Percentiles rank a stretch among this genome's conserved stretches.
Evolutionary conservation across 176 grass and related monocot genomes (phyloP).

Genomic region (Miscanthus lutarioriparius): DNA sequence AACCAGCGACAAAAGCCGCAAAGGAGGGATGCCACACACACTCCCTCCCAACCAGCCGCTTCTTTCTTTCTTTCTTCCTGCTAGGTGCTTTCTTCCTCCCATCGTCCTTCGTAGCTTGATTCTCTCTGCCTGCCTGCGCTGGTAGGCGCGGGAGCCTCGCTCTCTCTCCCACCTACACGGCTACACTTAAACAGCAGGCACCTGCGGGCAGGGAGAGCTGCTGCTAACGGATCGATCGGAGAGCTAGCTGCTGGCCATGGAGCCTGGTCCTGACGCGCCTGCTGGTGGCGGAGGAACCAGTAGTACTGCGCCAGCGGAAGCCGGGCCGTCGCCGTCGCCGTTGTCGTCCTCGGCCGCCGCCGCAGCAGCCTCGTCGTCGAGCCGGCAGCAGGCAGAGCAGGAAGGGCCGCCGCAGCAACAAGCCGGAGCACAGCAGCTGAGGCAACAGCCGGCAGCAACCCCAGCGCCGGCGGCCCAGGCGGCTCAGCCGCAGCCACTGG

Average conservation of each 20-base stretch:
- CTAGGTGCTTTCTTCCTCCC: constrained; percentile 5
- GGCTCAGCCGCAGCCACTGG: constrained; percentile 46
- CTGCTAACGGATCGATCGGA: background rate
- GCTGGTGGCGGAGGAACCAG: constrained; percentile 24
- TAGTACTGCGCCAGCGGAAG: constrained; percentile 13
- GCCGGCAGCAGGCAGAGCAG: background rate
- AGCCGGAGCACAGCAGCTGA: background rate
- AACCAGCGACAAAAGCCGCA: constrained; percentile 54
- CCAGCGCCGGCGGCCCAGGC: background rate
- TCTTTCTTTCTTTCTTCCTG: background rate
- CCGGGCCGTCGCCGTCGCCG: constrained; percentile 21
- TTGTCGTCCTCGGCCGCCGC: background rate
- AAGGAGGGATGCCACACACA: constrained; percentile 42
- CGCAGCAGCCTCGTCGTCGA: background rate
- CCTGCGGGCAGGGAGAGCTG: background rate
- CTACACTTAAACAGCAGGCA: background rate
- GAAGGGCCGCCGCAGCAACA: background rate
- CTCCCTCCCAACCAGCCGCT: constrained; percentile 40
- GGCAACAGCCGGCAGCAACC: background rate
- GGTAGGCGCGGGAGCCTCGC: background rate
- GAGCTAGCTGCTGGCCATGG: constrained; percentile 38
- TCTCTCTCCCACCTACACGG: background rate
- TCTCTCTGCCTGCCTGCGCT: constrained; percentile 17
- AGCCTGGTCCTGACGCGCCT: constrained; percentile 44
- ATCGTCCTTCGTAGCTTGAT: background rate